Conservation (phyloP, 768 basidiomycete species). For the Collybia nuda region DNA sequence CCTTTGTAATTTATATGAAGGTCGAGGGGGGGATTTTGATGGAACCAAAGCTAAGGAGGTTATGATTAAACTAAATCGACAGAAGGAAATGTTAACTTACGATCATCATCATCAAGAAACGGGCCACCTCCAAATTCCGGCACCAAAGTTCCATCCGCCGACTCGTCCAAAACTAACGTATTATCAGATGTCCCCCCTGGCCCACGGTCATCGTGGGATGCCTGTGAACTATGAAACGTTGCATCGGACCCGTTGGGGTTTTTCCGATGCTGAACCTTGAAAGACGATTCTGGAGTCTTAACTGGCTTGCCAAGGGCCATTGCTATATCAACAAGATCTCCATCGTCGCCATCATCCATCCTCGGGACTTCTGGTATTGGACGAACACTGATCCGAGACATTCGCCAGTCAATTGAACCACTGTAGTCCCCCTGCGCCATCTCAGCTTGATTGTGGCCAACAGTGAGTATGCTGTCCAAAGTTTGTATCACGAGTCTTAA, state of each 20-base stretch:
- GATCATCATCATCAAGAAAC: conserved; percentile 33
- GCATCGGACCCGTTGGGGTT: conserved; percentile 19
- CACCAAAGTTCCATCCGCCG: neutral
- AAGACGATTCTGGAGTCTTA: conserved; percentile 5
- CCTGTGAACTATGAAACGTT: neutral
- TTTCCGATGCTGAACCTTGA: conserved; percentile 13
- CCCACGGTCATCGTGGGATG: neutral
- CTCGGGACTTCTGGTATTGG: conserved; percentile 29
- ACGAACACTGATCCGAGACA: conserved; percentile 67
- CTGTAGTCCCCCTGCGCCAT: conserved; percentile 69
- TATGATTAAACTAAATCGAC: neutral
- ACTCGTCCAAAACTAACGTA: conserved; percentile 8
- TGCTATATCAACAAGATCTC: conserved; percentile 59
- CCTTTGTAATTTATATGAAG: conserved; percentile 59
- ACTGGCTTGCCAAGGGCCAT: conserved; percentile 29
- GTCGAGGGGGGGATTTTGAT: conserved; percentile 30
- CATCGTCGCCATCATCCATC: conserved; percentile 21
- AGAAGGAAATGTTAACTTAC: conserved; percentile 24
- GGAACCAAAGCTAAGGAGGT: conserved; percentile 6
- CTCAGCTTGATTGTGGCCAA: conserved; percentile 73
- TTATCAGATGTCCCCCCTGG: conserved; percentile 4
- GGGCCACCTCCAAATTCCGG: conserved; percentile 20
- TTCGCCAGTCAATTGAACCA: conserved; percentile 75
- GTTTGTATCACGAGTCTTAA: conserved; percentile 54
- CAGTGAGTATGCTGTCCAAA: conserved; percentile 57